These are phyloP conservation scores for Psilocybe azurescens DNA, from an alignment of 768 basidiomycete species.

Conservation along the genomic window DNA sequence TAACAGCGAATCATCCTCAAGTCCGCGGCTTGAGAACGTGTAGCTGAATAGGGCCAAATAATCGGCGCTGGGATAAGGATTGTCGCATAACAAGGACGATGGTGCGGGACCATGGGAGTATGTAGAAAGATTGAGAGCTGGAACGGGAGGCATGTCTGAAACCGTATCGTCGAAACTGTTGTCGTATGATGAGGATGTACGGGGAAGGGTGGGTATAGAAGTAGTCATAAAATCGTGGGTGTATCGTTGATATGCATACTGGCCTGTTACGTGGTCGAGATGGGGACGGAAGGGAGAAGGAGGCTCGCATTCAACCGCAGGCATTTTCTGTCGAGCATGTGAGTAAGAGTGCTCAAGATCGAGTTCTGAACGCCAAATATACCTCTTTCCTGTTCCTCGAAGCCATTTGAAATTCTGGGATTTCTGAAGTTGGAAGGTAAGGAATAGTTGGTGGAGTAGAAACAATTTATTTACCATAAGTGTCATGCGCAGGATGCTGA, in stretches of 20 bases:
- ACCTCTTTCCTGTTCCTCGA: constrained; percentile 1
- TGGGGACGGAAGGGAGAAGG: constrained; percentile 11
- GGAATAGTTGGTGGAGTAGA: neutral
- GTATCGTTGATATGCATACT: constrained; percentile 20
- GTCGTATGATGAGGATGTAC: neutral
- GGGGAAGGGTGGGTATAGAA: neutral
- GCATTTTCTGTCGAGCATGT: neutral
- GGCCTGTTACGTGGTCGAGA: constrained; percentile 22
- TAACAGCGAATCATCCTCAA: neutral
- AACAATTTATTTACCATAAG: neutral
- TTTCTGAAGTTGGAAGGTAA: constrained; percentile 28
- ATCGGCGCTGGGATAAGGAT: no score
- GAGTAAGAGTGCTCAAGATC: neutral
- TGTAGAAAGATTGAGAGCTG: neutral
- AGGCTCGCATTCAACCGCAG: neutral
- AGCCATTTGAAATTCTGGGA: constrained; percentile 27
- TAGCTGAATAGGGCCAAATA: neutral
- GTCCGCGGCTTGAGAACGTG: neutral
- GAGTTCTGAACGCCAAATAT: neutral
- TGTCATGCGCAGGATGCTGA: no score
- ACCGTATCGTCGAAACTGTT: no score
- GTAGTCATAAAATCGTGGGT: neutral
- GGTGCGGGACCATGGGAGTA: neutral
- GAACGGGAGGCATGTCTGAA: no score
- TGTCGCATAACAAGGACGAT: neutral